Evolutionary conservation across 768 basidiomycete species (phyloP).

Genomic region (Suillus brevipes): DNA sequence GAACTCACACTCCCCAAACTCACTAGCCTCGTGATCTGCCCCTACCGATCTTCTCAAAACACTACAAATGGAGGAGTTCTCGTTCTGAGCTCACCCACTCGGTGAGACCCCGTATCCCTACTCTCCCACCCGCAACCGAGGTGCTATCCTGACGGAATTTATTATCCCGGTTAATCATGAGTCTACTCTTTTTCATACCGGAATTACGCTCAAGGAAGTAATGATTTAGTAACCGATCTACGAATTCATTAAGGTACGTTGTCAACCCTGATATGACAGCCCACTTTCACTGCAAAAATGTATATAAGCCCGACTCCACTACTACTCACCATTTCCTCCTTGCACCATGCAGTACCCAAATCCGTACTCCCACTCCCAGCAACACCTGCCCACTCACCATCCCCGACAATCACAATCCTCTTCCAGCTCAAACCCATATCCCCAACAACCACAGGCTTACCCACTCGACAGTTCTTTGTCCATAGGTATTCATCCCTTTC

Average conservation of each 20-base stretch:
- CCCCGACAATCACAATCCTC: conserved; percentile 15
- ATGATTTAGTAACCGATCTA: conserved; percentile 38
- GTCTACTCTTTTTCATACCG: conserved; percentile 31
- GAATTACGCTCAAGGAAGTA: conserved; percentile 36
- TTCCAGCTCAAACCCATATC: conserved; percentile 23
- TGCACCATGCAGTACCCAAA: conserved; percentile 29
- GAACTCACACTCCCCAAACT: conserved; percentile 23
- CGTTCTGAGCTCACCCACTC: conserved; percentile 12
- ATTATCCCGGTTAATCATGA: conserved; percentile 29
- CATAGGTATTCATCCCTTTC: conserved; percentile 19
- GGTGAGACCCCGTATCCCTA: conserved; percentile 15
- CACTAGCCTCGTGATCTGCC: conserved; percentile 22
- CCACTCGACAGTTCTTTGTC: conserved; percentile 25
- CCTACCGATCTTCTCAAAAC: conserved; percentile 13
- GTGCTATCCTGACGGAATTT: conserved; percentile 18
- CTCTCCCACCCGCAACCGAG: conserved; percentile 15
- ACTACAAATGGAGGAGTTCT: conserved; percentile 13
- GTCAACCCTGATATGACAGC: conserved; percentile 37
- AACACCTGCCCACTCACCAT: conserved; percentile 18
- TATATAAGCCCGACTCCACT: conserved; percentile 25
- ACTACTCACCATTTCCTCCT: not conserved
- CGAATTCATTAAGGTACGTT: conserved; percentile 38
- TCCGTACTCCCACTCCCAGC: conserved; percentile 21
- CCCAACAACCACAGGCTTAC: conserved; percentile 29
- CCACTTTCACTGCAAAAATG: conserved; percentile 32